Base-by-base conservation (phyloP, 805 yeast genomes). In the Metschnikowia lochheadii region DNA sequence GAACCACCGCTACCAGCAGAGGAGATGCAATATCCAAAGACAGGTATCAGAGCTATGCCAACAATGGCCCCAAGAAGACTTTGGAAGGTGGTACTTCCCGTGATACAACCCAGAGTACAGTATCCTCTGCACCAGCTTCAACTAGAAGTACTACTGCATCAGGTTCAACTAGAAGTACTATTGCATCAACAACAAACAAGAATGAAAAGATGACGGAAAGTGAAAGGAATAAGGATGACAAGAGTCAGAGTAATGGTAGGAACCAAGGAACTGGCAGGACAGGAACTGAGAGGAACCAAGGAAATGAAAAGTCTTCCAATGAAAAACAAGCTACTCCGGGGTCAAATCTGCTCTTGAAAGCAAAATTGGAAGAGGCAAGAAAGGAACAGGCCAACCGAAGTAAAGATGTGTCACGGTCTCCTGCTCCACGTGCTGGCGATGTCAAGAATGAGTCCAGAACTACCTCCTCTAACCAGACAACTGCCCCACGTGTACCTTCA, bases 21-120 rank as follows among this genome's bases (percentile, higher is more conserved):
- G 46, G 46, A 18, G 40, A 44, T 21, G 46, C 46, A 6, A 26
- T 43, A 11, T 37, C 58, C 3, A 60, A 61, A 29, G 67, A 67
- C 18, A 57, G 72, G 10, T 69, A 68, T 49, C 74, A 70, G 44
- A 57, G 57, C 47, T 71, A 71, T 46, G 58, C 72, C 33, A 32
- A 36, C 13, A 26, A 18, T 14, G 40, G 36, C 32, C 17, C 23
- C 32, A 20, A 31, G 33, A 38, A 46, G 43, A 8, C 34, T n/a
- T 3, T 21, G 6, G 43, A 40, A 31, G 20, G 23, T 23, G 32
- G n/a, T 4, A 38, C 29, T 21, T 37, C 48, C 20, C 40, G 37
- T 8, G 37, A 23, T 8, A 11, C 34, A 29, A 3, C 17, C 4
- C 42, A 39, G 14, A 18, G 11, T 10, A 23, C 15, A 23, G 33